Conservation (phyloP, 2,329 filamentous ascomycete genomes). For the Cercospora sp. region DNA sequence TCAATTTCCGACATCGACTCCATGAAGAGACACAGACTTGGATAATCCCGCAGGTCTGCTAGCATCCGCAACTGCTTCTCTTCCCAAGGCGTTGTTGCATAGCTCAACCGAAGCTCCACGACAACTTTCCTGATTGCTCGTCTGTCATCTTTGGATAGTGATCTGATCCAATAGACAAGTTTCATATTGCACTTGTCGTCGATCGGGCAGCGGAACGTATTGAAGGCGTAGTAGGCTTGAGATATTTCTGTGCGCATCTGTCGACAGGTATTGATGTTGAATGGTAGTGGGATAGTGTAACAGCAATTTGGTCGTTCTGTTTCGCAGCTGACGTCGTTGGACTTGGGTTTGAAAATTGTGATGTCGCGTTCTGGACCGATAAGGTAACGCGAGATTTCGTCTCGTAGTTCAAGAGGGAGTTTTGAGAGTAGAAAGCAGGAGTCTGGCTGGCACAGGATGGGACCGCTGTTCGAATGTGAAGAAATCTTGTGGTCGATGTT, state of each 20-base stretch:
- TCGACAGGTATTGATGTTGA: neutral
- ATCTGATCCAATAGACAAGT: neutral
- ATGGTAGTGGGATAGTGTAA: neutral
- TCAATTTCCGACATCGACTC: neutral
- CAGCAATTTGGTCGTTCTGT: neutral
- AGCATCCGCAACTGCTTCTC: neutral
- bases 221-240: neutral
- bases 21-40: neutral
- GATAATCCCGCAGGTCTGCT: neutral
- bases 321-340: neutral
- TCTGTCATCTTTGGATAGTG: neutral
- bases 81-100: neutral
- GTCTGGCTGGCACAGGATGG: neutral
- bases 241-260: neutral
- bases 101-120: neutral
- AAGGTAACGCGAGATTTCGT: neutral
- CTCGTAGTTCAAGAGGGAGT: neutral
- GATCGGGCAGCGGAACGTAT: neutral
- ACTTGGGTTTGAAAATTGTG: neutral
- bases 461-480: neutral
- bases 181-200: neutral
- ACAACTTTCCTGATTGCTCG: neutral
- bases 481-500: neutral
- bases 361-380: neutral
- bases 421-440: neutral